Evolutionary conservation across 441 rosid genomes (phyloP), one percentile per base, ranked within the genome.

Genomic region (Lepidium campestre): DNA sequence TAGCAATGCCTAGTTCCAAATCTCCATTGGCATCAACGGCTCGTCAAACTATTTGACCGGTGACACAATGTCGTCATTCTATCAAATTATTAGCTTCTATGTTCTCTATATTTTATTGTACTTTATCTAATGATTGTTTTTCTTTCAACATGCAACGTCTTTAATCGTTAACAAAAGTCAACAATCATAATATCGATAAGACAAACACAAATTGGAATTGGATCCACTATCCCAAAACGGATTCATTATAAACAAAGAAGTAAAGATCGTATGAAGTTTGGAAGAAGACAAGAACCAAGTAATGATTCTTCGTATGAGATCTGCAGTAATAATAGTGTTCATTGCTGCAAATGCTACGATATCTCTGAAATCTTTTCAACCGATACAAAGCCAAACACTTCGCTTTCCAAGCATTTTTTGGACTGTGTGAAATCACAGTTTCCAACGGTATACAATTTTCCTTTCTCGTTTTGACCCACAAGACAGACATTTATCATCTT

Each of bases 291-390:
- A 32, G 45, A 13, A 44, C 56, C 29, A 17, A 45, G 56, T 35
- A 11, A 22, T 55, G 71, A 54, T 41, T 17, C 62, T 4, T 22
- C 37, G n/a, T 11, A 55, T 56, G 37, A 22, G 13, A 67, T 13
- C 7, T 55, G 47, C 63, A 37, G 34, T 8, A 25, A 67, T 7
- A 29, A 55, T 19, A 15, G 0, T 34, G 2, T 0, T 35, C 56
- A 67, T 45, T 67, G 63, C 63, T 42, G 71, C 63, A 67, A 67
- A 45, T 67, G 56, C 56, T 67, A 56, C 47, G 63, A 67, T 11
- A 67, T 67, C 47, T 67, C 63, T 55, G 11, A 56, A 45, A 4
- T 67, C 1, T 55, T 67, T 22, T 44, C 55, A 7, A 10, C 54
- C 3, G 27, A 34, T 15, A 22, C 56, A 11, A 44, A 36, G 34